Evolutionary conservation across 2,329 filamentous ascomycete genomes (phyloP).

Genomic region (Penicillium sumatraense): DNA sequence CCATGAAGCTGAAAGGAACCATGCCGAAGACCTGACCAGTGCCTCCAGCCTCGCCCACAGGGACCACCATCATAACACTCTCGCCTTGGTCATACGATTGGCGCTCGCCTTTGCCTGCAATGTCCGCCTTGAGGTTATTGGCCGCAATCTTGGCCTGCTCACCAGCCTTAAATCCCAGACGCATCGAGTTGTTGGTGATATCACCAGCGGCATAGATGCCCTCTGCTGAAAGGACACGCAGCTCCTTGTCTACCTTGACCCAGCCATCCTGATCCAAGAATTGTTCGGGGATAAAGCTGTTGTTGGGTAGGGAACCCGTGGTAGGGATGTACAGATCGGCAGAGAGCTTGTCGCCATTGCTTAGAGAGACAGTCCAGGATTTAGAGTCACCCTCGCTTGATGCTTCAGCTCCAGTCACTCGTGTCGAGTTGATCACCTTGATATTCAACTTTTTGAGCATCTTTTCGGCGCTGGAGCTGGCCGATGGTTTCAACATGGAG

Average conservation of each 20-base stretch:
- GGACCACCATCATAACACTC: constrained; percentile 34
- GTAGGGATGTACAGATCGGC: constrained; percentile 60
- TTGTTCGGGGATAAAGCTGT: constrained; percentile 53
- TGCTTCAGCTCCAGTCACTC: constrained; percentile 37
- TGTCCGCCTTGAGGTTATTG: constrained; percentile 34
- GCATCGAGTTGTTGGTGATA: constrained; percentile 33
- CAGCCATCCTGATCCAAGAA: constrained; percentile 54
- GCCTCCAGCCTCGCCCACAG: constrained; percentile 31
- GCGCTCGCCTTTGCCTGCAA: constrained; percentile 22
- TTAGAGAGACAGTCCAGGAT: constrained; percentile 49
- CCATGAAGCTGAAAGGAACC: constrained; percentile 45
- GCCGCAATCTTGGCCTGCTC: constrained; percentile 33
- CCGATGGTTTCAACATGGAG: constrained; percentile 32
- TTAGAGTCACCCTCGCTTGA: constrained; percentile 36
- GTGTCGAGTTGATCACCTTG: constrained; percentile 43
- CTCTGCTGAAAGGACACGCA: constrained; percentile 27
- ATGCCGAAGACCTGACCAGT: constrained; percentile 41
- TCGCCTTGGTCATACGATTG: constrained; percentile 29
- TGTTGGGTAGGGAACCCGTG: constrained; percentile 58
- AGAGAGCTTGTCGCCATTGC: constrained; percentile 52
- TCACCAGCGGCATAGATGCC: constrained; percentile 38
- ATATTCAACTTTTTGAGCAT: constrained; percentile 55
- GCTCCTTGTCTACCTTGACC: constrained; percentile 51
- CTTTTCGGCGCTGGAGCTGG: constrained; percentile 48
- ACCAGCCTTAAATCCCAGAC: constrained; percentile 30